Evolutionary conservation across 2,329 filamentous ascomycete genomes (phyloP), one percentile per base, ranked within the genome.

Genomic region (Sodiomyces alkalinus): DNA sequence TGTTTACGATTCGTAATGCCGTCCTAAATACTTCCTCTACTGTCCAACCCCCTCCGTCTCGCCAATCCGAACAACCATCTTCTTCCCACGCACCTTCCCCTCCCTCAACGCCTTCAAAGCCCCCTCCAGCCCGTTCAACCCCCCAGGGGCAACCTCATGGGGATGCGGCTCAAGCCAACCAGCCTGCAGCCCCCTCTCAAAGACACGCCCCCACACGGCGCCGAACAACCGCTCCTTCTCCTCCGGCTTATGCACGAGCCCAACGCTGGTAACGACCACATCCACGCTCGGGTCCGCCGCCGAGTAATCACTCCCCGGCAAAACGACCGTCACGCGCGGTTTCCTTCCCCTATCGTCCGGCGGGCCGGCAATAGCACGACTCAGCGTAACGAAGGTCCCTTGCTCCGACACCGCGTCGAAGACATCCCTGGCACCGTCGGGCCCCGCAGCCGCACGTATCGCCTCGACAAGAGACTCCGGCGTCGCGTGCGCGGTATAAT

Each of bases 111-210:
- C 31, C 24, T 36, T 27, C 28, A 40, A 18, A 16, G 30, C 37
- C 3, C 13, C 28, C 13, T 34, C 24, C n/a, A 40, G 11, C 5
- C 28, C 27, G 14, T 35, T 31, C 1, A 40, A 27, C 0, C 36
- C 36, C 3, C 36, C 31, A 26, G 28, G 21, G 4, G 32, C 23
- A 2, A 38, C 31, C 23, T 40, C 35, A 15, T 33, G 28, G 3
- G 39, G 39, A 16, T 41, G 39, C 8, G 37, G 19, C 30, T 30
- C 34, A 23, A 39, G 25, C 39, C 38, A 38, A 2, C 37, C 37
- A 9, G 33, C 30, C 7, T 26, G 23, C 30, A 41, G 22, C 1
- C 37, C 39, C 17, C 35, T 24, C 1, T 33, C 20, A 21, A 41
- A 39, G 4, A 31, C 22, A 7, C 30, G 27, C 2, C 31, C 32